Evolutionary conservation across 73 alveolate genomes (phyloP), one percentile per base, ranked within the genome.

Genomic region (Uronychia setigera): DNA sequence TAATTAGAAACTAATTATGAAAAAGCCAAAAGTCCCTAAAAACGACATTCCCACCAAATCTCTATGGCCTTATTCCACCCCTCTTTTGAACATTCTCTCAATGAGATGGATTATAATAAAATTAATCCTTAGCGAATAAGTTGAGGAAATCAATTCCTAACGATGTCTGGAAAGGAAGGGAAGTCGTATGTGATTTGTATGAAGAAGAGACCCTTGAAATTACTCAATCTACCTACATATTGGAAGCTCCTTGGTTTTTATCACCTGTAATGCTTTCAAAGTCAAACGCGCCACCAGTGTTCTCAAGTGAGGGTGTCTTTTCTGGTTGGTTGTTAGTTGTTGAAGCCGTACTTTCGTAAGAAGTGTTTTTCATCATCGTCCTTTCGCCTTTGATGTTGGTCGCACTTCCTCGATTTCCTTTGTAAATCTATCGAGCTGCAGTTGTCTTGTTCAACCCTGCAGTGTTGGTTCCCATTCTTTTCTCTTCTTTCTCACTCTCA

Each of bases 261-360:
- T 46, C 67, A 11, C 67, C 67, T 46, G 67, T 11, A 46, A 46
- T 46, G 67, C 67, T 46, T 19, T 46, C 67, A 46, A 46, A 46
- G 67, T 46, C 67, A 46, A 46, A 46, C 5, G 67, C 67, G 67
- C n/a, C 67, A 46, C 67, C 67, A 46, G 67, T 46, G 67, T 46
- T 46, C 67, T 46, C 67, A 46, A 46, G 67, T 5, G 67, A 46
- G 19, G 67, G 67, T 11, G 67, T 46, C 19, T 46, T 46, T 19
- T 46, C 67, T n/a, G n/a, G n/a, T n/a, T n/a, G n/a, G n/a, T n/a
- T n/a, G 5, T 5, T 11, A 19, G 19, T 5, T 46, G 67, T 11
- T 5, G 67, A 46, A 11, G 5, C 67, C 19, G 19, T 46, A 46
- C 67, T 46, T 46, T 46, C 67, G 19, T 46, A 46, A 19, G 67